A percentile compares a stretch with the other conserved stretches of the same genome.
phyloP scores from a whole-genome alignment of 495 filamentous ascomycete genomes.

The Stereocaulon alpinum region DNA sequence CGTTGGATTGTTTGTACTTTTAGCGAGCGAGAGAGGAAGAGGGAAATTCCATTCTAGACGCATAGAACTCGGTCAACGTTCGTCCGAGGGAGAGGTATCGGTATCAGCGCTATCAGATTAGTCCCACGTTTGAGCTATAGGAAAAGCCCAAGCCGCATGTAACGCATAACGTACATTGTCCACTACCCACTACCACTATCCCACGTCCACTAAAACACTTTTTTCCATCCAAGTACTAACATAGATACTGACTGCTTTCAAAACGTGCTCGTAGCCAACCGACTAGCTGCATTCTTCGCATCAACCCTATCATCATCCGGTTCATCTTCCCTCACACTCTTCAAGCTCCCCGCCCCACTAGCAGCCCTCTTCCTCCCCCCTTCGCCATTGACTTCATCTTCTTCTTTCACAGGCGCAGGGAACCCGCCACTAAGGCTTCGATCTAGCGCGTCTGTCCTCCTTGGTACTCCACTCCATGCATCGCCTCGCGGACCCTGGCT shows the following conservation, averaged over 20 bases:
- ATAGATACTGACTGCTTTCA: slow-evolving; percentile 25
- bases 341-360: slow-evolving; percentile 43
- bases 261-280: slow-evolving; percentile 89
- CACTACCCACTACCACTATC: not conserved
- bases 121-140: not conserved
- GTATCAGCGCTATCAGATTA: not conserved
- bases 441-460: slow-evolving; percentile 63
- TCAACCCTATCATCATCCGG: slow-evolving; percentile 92
- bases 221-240: not conserved
- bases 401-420: slow-evolving; percentile 32
- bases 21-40: not conserved
- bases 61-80: too few species aligned
- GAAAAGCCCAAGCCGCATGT: not conserved
- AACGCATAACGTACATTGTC: slow-evolving; percentile 1
- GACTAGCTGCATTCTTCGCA: slow-evolving; percentile 86
- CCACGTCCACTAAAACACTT: not conserved
- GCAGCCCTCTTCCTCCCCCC: slow-evolving; percentile 50
- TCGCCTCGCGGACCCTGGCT: slow-evolving; percentile 94
- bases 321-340: slow-evolving; percentile 58
- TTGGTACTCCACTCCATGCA: slow-evolving; percentile 89
- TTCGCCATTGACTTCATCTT: slow-evolving; percentile 30
- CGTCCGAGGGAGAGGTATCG: not conserved
- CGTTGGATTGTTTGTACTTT: not conserved
- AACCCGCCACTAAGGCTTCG: slow-evolving; percentile 69
- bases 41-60: too few species aligned